Evolutionary conservation across 495 filamentous ascomycete genomes (phyloP).

Genomic region (Aspergillus wentii): DNA sequence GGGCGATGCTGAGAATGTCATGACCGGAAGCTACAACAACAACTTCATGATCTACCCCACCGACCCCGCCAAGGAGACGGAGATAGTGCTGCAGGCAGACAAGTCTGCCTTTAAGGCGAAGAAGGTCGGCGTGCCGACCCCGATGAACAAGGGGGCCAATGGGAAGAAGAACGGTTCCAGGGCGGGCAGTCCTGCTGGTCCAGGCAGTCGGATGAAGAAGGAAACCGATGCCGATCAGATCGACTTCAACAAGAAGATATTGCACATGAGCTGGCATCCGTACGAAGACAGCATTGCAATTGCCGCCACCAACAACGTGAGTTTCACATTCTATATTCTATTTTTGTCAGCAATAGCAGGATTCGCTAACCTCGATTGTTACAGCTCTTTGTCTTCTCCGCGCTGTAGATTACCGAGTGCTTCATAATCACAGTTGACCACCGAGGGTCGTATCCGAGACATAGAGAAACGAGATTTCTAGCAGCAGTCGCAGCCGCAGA

Average conservation of each 20-base stretch:
- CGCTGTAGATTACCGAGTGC: conserved; percentile 59
- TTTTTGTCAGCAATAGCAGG: background rate
- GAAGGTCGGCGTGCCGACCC: conserved; percentile 96
- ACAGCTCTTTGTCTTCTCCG: conserved; percentile 99
- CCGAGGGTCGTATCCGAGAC: conserved; percentile 5
- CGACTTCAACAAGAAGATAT: conserved; percentile 99
- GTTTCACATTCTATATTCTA: conserved; percentile 18
- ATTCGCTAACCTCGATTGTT: conserved; percentile 16
- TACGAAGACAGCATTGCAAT: conserved; percentile 99
- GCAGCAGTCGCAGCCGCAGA: conserved; percentile 13
- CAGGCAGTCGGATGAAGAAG: conserved; percentile 93
- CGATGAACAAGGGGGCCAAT: conserved; percentile 78
- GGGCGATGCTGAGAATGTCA: conserved; percentile 95
- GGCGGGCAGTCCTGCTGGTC: conserved; percentile 85
- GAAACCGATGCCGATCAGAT: conserved; percentile 99
- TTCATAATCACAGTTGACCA: conserved; percentile 21
- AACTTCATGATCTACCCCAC: conserved; percentile 99
- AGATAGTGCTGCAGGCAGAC: conserved; percentile 95
- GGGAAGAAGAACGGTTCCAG: conserved; percentile 81
- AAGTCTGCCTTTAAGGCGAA: conserved; percentile 99
- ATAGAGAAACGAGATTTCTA: conserved; percentile 9
- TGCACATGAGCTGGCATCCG: conserved; percentile 99
- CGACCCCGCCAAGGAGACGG: conserved; percentile 89
- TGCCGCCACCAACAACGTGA: conserved; percentile 98
- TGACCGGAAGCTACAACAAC: conserved; percentile 99